These are phyloP conservation scores for Trametes punicea DNA, from an alignment of 768 basidiomycete species.

Conservation along the genomic window DNA sequence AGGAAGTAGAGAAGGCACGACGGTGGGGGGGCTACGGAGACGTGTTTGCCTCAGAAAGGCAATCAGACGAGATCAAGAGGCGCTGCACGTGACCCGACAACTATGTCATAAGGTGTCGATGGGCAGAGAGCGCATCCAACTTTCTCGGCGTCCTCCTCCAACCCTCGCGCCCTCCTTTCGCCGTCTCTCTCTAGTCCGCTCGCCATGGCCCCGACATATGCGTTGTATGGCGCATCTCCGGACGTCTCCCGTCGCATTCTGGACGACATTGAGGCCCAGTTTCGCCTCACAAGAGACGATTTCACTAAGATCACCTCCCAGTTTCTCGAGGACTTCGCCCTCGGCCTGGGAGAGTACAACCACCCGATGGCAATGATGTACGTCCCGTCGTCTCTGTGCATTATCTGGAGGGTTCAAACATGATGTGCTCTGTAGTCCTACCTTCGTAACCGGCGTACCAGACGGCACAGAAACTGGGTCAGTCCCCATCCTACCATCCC, in stretches of 20 bases:
- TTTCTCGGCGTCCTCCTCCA: conserved; percentile 15
- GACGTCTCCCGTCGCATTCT: conserved; percentile 48
- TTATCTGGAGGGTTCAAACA: not conserved
- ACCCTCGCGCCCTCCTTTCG: not conserved
- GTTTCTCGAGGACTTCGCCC: conserved; percentile 76
- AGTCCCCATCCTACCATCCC: conserved; percentile 5
- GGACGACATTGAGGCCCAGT: conserved; percentile 67
- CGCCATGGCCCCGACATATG: conserved; percentile 39
- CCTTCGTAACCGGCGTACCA: conserved; percentile 94
- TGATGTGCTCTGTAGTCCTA: conserved; percentile 55
- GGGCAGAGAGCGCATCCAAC: conserved; percentile 9
- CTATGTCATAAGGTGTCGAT: conserved; percentile 24
- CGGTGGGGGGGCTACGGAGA: not conserved
- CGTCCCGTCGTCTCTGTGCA: conserved; percentile 22
- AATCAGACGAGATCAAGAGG: conserved; percentile 1
- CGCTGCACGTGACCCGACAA: conserved; percentile 11
- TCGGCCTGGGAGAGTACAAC: conserved; percentile 71
- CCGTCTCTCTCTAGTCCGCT: not conserved
- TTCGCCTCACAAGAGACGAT: conserved; percentile 57
- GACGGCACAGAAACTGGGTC: conserved; percentile 93
- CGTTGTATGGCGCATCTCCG: conserved; percentile 32
- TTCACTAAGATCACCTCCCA: conserved; percentile 70
- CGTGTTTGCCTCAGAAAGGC: conserved; percentile 7
- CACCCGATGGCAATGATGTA: conserved; percentile 93
- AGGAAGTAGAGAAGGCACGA: not conserved